Base-by-base conservation (phyloP, 352 stramenopile species). In the Phytophthora fragariaefolia region DNA sequence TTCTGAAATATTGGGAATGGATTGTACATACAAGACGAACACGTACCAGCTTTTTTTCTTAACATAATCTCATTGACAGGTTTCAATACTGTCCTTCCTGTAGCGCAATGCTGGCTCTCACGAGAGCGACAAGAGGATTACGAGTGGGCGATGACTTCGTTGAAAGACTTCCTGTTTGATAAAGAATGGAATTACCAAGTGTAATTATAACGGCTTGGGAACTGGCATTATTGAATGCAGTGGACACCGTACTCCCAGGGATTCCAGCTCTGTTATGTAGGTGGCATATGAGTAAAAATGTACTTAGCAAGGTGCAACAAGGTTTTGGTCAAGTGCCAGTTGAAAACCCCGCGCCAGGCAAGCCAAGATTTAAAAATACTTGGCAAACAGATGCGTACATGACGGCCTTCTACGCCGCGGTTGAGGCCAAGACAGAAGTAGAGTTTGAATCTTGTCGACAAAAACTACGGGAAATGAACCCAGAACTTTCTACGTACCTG, bases 1-100 rank as follows among this genome's bases (percentile, higher is more conserved):
- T 17, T n/a, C 7, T 7, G 34, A 50, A 0, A 32, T 64, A 24
- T 2, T 57, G 1, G 46, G 13, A 24, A 55, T 51, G 45, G 46
- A 57, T 51, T 57, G 57, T n/a, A 57, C 57, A n/a, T 52, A 65
- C 45, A 69, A 58, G 13, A 43, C 43, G 4, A 63, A 62, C 45
- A 56, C 30, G 24, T 63, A 58, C 45, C 51, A 69, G 6, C 28
- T 69, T 1, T 46, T 34, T 1, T 2, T 69, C 45, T 69, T 3
- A 69, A 69, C 34, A 50, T 69, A 1, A 53, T 69, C 1, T 27
- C 43, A 2, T 6, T 69, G 24, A 63, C 52, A 24, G 45, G 46
- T 1, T 45, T 58, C 7, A 63, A 63, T 26, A 63, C 52, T 3
- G 43, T 32, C 40, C 45, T 69, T n/a, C 51, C 60, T 1, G 45